Evolutionary conservation across 129 eudicot genomes (phyloP).

Genomic region (Heracleum sosnowskyi): DNA sequence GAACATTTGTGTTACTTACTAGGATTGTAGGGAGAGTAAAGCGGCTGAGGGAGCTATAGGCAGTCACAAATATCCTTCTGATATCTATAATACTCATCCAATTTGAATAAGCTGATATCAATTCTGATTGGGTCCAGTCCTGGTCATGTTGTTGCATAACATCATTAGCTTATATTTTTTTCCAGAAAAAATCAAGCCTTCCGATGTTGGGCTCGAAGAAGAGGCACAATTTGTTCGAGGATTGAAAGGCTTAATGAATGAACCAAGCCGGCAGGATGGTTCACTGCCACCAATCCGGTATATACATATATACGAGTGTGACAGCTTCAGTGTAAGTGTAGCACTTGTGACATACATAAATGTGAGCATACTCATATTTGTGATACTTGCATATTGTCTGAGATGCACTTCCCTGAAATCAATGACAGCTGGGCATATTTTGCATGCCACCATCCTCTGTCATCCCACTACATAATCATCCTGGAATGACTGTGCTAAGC

Average conservation of each 20-base stretch:
- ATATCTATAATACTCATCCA: background rate
- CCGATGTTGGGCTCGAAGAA: constrained; percentile 94
- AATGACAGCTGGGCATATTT: constrained; percentile 79
- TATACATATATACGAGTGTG: constrained; percentile 76
- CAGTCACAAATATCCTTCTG: background rate
- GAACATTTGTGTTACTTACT: background rate
- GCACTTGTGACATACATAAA: background rate
- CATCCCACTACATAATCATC: constrained; percentile 96
- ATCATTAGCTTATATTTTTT: background rate
- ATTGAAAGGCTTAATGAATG: constrained; percentile 50
- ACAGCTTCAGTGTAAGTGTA: constrained; percentile 68
- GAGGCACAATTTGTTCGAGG: constrained; percentile 68
- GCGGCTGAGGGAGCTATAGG: background rate
- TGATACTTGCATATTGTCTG: background rate
- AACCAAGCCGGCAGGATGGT: constrained; percentile 38
- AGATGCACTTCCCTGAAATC: background rate
- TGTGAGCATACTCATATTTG: background rate
- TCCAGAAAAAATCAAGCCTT: constrained; percentile 84
- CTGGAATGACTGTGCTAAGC: constrained; percentile 97
- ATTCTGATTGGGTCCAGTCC: background rate
- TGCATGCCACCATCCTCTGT: constrained; percentile 87
- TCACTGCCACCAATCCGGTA: constrained; percentile 69
- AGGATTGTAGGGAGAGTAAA: background rate
- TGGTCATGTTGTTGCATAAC: background rate
- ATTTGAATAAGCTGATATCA: background rate